These are phyloP conservation scores for Ramalina peruviana DNA, from an alignment of 495 filamentous ascomycete species.

Conservation along the genomic window DNA sequence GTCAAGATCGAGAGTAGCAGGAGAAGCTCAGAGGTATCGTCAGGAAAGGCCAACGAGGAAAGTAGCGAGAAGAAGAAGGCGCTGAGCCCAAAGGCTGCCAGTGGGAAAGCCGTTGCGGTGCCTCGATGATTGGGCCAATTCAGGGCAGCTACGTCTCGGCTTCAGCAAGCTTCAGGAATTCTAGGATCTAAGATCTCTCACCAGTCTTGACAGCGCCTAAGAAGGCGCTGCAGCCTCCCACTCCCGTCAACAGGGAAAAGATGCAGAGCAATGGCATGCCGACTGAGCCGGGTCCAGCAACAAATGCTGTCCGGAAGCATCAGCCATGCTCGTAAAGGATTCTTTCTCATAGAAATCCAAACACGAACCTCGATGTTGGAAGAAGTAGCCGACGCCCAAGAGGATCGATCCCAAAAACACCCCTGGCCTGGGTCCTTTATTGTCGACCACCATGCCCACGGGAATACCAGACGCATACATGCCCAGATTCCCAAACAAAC, in stretches of 20 bases:
- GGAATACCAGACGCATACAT: conserved; percentile 92
- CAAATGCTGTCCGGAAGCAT: conserved; percentile 26
- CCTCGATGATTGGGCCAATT: conserved; percentile 90
- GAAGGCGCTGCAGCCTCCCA: conserved; percentile 81
- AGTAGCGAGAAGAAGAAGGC: conserved; percentile 87
- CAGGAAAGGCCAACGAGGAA: conserved; percentile 67
- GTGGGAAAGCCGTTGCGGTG: conserved; percentile 84
- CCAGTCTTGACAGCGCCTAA: conserved; percentile 68
- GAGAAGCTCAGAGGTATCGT: conserved; percentile 67
- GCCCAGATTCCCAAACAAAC: conserved; percentile 80
- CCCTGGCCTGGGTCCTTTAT: conserved; percentile 63
- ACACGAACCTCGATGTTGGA: conserved; percentile 47
- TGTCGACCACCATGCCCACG: conserved; percentile 74
- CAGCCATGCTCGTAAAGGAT: no score
- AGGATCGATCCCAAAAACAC: conserved; percentile 58
- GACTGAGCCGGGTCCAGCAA: conserved; percentile 40
- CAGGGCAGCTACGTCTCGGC: conserved; percentile 46
- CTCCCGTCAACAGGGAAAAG: conserved; percentile 69
- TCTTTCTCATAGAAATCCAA: not conserved
- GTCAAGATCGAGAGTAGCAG: conserved; percentile 72
- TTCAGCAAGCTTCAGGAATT: not conserved
- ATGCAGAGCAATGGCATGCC: conserved; percentile 60
- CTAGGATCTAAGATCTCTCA: conserved; percentile 17
- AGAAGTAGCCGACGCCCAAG: conserved; percentile 68
- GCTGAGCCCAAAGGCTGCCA: conserved; percentile 86